A percentile compares a stretch with the other conserved stretches of the same genome.
Evolutionary conservation across 176 grass and related monocot genomes (phyloP).

Genomic region (Musa schizocarpa): DNA sequence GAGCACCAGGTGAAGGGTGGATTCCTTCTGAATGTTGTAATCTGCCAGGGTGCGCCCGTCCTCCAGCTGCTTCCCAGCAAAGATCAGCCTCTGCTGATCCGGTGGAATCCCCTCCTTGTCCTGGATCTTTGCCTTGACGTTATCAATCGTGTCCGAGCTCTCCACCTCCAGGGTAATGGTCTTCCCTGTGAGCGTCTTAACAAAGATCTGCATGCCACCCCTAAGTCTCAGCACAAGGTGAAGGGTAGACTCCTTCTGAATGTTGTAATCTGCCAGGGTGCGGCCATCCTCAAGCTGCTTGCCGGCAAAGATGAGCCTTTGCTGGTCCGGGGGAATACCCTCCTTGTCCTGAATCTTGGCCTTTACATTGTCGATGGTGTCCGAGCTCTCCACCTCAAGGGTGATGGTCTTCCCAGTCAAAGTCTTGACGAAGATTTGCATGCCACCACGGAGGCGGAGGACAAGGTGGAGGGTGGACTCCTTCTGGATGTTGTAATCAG

Average conservation of each 20-base stretch:
- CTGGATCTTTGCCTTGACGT: conserved; percentile 73
- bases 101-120: conserved; percentile 51
- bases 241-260: not conserved
- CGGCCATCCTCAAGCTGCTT: too few species aligned
- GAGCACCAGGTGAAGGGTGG: too few species aligned
- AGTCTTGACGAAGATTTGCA: conserved; percentile 77
- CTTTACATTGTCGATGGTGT: conserved; percentile 60
- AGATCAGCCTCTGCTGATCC: too few species aligned
- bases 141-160: conserved; percentile 46
- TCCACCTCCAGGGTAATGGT: conserved; percentile 63
- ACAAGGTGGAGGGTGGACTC: conserved; percentile 3
- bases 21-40: too few species aligned
- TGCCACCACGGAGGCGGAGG: not conserved
- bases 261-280: too few species aligned
- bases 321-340: conserved; percentile 5
- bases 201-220: conserved; percentile 52
- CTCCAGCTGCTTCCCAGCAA: too few species aligned
- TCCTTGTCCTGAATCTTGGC: conserved; percentile 89
- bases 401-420: conserved; percentile 69
- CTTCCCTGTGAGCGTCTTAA: conserved; percentile 68
- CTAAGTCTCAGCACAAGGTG: not conserved
- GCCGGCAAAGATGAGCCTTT: too few species aligned
- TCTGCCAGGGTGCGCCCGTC: too few species aligned
- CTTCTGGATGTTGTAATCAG: not conserved
- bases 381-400: conserved; percentile 42